phyloP scores from a whole-genome alignment of 1,284 basidiomycete genomes.

The Mycena sp. region DNA sequence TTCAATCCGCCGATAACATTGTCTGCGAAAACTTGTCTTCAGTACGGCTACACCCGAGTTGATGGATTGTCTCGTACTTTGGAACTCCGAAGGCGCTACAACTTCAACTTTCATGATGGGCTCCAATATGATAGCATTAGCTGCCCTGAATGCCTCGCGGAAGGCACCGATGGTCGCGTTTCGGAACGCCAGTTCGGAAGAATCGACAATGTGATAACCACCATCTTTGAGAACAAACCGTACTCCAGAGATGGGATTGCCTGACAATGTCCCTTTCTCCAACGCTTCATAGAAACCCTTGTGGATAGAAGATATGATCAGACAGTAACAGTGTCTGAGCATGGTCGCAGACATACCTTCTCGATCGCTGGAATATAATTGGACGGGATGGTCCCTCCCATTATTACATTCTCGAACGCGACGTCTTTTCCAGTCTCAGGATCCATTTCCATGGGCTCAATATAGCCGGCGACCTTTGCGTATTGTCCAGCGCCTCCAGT shows the following conservation, averaged over 20 bases:
- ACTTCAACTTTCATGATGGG: conserved; percentile 99
- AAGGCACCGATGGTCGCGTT: conserved; percentile 92
- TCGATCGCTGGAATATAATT: conserved; percentile 96
- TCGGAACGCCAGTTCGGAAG: conserved; percentile 96
- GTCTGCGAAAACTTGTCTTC: too few species aligned
- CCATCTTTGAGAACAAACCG: conserved; percentile 95
- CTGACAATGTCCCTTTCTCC: conserved; percentile 91
- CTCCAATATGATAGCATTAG: conserved; percentile 89
- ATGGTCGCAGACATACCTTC: too few species aligned
- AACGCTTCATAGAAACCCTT: conserved; percentile 96
- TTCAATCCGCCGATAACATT: conserved; percentile 96
- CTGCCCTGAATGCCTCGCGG: conserved; percentile 87
- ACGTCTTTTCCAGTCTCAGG: conserved; percentile 86
- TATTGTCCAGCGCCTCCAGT: conserved; percentile 98
- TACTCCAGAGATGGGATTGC: conserved; percentile 89
- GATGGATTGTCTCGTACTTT: conserved; percentile 69
- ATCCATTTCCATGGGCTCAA: conserved; percentile 89
- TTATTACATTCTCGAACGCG: conserved; percentile 89
- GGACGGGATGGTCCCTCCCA: conserved; percentile 92
- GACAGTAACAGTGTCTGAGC: too few species aligned
- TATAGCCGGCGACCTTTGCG: conserved; percentile 90
- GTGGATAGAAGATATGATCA: too few species aligned
- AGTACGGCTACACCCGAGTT: too few species aligned
- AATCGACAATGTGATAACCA: conserved; percentile 95
- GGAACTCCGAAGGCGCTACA: conserved; percentile 96